Conservation (phyloP, 2,329 filamentous ascomycete species). For the Falciphora oryzae region DNA sequence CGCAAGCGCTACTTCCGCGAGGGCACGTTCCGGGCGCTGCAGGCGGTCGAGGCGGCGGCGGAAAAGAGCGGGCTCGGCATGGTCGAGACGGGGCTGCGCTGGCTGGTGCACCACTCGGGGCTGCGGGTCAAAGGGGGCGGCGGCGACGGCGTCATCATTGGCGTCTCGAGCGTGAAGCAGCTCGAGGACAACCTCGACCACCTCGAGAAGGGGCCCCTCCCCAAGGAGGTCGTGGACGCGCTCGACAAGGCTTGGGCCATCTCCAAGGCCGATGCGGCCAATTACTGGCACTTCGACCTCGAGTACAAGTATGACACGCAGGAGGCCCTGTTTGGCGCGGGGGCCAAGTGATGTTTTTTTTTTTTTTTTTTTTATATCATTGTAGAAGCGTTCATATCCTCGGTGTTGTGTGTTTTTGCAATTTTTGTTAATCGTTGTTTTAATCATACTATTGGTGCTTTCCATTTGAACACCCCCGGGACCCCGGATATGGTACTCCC, state of each 20-base stretch:
- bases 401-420: no score
- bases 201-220: constrained; percentile 65
- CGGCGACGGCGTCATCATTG: constrained; percentile 56
- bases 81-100: constrained; percentile 69
- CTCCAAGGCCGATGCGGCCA: constrained; percentile 49
- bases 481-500: no score
- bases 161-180: constrained; percentile 52
- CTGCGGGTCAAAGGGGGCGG: constrained; percentile 42
- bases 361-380: no score
- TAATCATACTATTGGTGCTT: no score
- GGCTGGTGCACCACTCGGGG: constrained; percentile 65
- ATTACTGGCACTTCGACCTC: constrained; percentile 55
- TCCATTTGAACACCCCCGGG: no score
- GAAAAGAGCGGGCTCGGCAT: constrained; percentile 62
- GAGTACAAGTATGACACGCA: constrained; percentile 62
- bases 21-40: constrained; percentile 55
- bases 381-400: no score
- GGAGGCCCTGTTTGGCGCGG: constrained; percentile 49
- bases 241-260: constrained; percentile 72
- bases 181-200: constrained; percentile 51
- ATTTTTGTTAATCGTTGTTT: no score
- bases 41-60: constrained; percentile 60
- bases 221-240: constrained; percentile 66
- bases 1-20: constrained; percentile 69
- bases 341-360: constrained; percentile 29